Conservation (phyloP, 1,139 yeast genomes). For the Kazachstania sp. region DNA sequence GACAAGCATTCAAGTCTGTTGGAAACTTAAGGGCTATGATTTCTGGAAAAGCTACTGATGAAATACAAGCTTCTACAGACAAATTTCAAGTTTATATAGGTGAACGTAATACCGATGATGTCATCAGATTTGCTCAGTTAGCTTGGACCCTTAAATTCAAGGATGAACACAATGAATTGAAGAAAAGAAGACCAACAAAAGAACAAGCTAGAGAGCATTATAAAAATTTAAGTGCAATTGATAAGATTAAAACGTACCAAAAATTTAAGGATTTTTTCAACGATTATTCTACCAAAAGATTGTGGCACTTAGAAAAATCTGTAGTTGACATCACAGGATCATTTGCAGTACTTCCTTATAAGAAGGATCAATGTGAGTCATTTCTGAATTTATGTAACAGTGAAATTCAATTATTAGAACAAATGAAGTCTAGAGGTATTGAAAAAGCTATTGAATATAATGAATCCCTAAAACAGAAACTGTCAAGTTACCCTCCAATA, state of each 20-base stretch:
- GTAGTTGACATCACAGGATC: background rate
- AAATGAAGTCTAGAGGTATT: background rate
- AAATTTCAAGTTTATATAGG: conserved; percentile 1
- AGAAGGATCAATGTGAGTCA: background rate
- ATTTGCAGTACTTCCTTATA: background rate
- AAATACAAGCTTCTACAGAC: too few species aligned
- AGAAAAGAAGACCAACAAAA: conserved; percentile 1
- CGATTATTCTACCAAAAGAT: background rate
- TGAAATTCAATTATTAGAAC: background rate
- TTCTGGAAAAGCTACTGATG: too few species aligned
- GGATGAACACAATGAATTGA: conserved; percentile 3
- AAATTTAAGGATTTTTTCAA: background rate
- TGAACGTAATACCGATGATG: conserved; percentile 10
- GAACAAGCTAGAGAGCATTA: background rate
- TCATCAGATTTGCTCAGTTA: conserved; percentile 12
- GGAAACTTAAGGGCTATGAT: too few species aligned
- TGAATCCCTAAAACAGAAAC: too few species aligned
- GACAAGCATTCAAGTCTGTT: background rate
- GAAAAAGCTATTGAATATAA: too few species aligned
- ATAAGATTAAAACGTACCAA: background rate
- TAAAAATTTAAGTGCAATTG: background rate
- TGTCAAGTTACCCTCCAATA: too few species aligned
- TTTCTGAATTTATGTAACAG: background rate
- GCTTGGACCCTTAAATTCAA: conserved; percentile 12
- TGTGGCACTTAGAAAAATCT: background rate